These are phyloP conservation scores for Rhododendron ferrugineum DNA, from an alignment of 148 eudicot genomes.

Conservation along the genomic window DNA sequence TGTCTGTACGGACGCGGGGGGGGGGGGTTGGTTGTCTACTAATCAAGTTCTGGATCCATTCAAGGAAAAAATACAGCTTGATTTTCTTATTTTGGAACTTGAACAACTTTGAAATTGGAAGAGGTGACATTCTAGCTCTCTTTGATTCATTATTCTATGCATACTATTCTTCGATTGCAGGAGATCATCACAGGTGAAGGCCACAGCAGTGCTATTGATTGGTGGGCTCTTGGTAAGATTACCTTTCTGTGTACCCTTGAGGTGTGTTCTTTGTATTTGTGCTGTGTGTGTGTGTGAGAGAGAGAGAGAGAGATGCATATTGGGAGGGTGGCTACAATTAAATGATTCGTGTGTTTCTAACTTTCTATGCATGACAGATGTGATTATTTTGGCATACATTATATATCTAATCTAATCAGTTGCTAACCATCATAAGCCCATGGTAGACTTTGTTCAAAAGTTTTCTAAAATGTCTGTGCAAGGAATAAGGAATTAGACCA, in stretches of 20 bases:
- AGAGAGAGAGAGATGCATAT: neutral
- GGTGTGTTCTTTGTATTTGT: neutral
- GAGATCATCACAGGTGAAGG: slow-evolving; percentile 92
- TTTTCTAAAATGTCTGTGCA: neutral
- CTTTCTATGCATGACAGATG: neutral
- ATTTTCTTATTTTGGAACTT: neutral
- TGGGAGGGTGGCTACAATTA: neutral
- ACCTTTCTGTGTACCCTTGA: neutral
- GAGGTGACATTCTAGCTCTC: neutral
- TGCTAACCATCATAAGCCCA: neutral
- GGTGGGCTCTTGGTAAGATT: slow-evolving; percentile 95
- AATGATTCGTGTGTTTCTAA: neutral
- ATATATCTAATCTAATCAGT: neutral
- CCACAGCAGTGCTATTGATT: slow-evolving; percentile 92
- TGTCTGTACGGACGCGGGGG: neutral
- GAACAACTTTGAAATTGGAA: neutral
- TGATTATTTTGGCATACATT: neutral
- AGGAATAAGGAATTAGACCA: neutral
- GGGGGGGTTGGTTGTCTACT: too few relatives aligned
- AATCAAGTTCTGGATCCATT: neutral
- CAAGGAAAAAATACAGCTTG: neutral
- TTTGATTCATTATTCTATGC: neutral
- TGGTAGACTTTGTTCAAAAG: neutral
- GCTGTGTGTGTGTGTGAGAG: neutral
- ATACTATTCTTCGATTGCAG: slow-evolving; percentile 26